Evolutionary conservation across 2,329 filamentous ascomycete species (phyloP), one percentile per base, ranked within the genome.

Genomic region (Chaetomium sp.): DNA sequence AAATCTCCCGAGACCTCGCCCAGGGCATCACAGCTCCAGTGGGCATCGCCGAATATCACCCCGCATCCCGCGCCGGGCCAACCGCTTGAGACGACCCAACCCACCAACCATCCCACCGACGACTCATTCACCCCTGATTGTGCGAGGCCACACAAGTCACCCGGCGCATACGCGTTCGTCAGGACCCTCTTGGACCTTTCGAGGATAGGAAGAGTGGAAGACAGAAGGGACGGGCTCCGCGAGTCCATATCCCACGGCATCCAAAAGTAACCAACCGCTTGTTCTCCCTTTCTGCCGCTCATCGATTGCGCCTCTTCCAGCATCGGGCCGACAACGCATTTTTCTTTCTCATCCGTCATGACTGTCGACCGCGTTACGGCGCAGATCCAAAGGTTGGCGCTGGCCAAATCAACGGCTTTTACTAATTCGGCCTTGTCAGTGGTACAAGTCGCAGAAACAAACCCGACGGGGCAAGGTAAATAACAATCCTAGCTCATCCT

Each of bases 401-500:
- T 49, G 32, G 35, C n/a, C 19, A 33, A 35, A 37, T 34, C 37
- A 11, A 10, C 40, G 6, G n/a, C 48, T 7, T 7, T 34, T 37
- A 19, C 56, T 58, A 36, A 58, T 53, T 36, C 47, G 33, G 33
- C 40, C 10, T 50, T 37, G 11, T n/a, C 40, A 59, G 53, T 54
- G 50, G 44, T 37, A 34, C 27, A 44, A 10, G n/a, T 14, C 9
- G 8, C 46, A 6, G 47, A 48, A 14, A 10, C 36, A 9, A n/a
- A 33, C 6, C 19, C 41, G 7, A 11, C 38, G 7, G 33, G 33
- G 5, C 42, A 34, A 44, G 56, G 56, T 55, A 41, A 50, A 49
- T 3, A 14, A 27, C 37, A 5, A 10, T 8, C 9, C 19, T 27
- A 11, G 19, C 34, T 3, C 34, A 19, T 6, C 8, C 19, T 3